Percentiles rank a stretch among this genome's conserved stretches.
These are phyloP conservation scores for Cryptomeria japonica DNA, from an alignment of 75 land plant species.

Conservation along the genomic window DNA sequence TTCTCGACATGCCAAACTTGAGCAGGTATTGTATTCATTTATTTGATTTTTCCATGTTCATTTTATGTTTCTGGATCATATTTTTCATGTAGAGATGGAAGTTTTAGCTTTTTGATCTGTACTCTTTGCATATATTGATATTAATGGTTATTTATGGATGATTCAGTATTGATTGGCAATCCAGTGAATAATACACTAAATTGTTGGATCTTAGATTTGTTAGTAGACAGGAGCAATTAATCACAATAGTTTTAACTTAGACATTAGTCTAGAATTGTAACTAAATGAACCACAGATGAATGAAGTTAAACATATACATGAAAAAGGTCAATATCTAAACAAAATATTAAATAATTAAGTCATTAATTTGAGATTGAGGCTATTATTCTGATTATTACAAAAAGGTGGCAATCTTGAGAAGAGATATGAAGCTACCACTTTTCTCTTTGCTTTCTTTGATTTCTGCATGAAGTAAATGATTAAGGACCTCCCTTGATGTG, in stretches of 20 bases:
- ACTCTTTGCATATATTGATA: not conserved
- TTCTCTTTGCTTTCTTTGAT: not conserved
- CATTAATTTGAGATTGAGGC: not conserved
- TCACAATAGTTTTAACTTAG: not conserved
- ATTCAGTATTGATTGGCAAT: not conserved
- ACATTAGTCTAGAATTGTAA: not conserved
- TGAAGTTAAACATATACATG: not conserved
- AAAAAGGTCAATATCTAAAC: not conserved
- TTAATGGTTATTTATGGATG: not conserved
- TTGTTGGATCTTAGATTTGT: not conserved
- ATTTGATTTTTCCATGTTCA: not conserved
- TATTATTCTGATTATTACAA: no score
- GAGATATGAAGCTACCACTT: not conserved
- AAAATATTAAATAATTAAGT: not conserved
- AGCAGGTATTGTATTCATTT: conserved; percentile 58
- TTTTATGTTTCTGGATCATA: not conserved
- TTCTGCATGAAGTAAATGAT: not conserved
- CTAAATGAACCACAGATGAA: not conserved
- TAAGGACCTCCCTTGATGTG: not conserved
- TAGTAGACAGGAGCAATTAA: not conserved
- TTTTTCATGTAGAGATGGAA: not conserved
- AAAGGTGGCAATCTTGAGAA: not conserved
- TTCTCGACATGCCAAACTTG: conserved; percentile 66
- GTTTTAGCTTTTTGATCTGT: not conserved
- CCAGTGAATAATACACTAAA: not conserved